A percentile compares a stretch with the other conserved stretches of the same genome.
Conservation (phyloP, 129 eudicot species). For the Arctium lappa region DNA sequence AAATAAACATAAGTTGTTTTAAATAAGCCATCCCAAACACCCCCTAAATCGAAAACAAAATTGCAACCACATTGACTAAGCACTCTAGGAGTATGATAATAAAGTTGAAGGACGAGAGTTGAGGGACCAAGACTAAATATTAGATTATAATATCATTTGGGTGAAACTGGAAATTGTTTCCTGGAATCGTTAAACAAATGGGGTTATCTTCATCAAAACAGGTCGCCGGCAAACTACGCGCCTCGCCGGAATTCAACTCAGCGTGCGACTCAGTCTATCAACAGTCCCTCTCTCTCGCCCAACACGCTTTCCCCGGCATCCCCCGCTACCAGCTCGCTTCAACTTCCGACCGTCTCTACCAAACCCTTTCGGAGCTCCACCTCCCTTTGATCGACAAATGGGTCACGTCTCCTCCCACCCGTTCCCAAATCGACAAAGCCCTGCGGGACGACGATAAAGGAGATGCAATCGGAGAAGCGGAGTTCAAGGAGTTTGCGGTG, state of each 20-base stretch:
- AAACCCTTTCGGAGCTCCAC: conserved; percentile 29
- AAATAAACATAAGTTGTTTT: too few species aligned
- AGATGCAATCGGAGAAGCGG: conserved; percentile 18
- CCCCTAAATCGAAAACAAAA: too few species aligned
- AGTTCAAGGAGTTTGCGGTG: conserved; percentile 52
- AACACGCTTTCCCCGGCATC: conserved; percentile 68
- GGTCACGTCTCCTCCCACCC: conserved; percentile 61
- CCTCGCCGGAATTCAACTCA: conserved; percentile 61
- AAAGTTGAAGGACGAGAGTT: background rate
- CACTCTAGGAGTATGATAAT: too few species aligned
- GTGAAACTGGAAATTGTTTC: too few species aligned
- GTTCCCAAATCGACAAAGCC: conserved; percentile 55
- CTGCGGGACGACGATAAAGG: background rate
- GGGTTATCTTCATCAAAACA: conserved; percentile 63
- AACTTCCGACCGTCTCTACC: conserved; percentile 62
- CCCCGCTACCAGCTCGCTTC: conserved; percentile 66
- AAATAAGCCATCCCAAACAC: too few species aligned
- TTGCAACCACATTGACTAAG: too few species aligned
- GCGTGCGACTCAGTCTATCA: conserved; percentile 53
- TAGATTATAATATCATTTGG: background rate
- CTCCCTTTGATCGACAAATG: conserved; percentile 47
- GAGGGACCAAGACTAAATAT: background rate
- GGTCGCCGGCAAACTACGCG: conserved; percentile 34
- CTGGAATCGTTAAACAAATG: conserved; percentile 25
- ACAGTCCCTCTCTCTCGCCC: conserved; percentile 43